Evolutionary conservation across 2,329 filamentous ascomycete species (phyloP).

Genomic region (Thielaviopsis musarum): DNA sequence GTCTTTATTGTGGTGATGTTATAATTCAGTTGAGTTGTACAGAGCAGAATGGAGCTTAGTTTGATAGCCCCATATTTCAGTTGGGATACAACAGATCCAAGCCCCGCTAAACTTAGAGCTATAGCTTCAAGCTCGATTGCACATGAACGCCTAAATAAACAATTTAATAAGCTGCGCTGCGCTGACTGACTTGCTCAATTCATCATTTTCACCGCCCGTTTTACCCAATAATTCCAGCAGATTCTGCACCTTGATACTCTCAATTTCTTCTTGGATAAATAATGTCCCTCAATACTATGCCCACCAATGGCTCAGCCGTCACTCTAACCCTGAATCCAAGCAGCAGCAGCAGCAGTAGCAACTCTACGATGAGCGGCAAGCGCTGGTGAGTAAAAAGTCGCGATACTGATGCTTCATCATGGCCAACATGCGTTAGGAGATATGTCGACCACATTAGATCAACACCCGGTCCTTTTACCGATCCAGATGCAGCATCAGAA

Average conservation of each 20-base stretch:
- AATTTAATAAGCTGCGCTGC: background rate
- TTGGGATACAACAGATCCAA: background rate
- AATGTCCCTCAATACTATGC: background rate
- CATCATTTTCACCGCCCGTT: background rate
- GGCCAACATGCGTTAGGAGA: constrained; percentile 38
- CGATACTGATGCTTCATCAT: background rate
- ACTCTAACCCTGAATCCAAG: constrained; percentile 8
- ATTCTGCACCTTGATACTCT: background rate
- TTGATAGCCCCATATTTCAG: background rate
- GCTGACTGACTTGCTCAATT: background rate
- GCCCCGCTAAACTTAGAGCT: constrained; percentile 2
- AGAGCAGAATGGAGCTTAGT: background rate
- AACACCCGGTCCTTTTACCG: constrained; percentile 65
- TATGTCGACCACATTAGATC: constrained; percentile 69
- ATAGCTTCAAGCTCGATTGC: background rate
- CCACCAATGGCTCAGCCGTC: constrained; percentile 2
- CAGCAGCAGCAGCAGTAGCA: background rate
- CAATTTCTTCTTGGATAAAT: background rate
- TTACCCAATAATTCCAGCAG: background rate
- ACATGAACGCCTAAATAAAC: background rate
- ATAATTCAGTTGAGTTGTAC: background rate
- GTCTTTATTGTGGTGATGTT: background rate
- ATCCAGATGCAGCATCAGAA: constrained; percentile 38
- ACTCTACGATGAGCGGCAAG: background rate
- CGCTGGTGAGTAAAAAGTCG: background rate